Conservation (phyloP, 139 green algal genomes). For the Pleodorina starrii region DNA sequence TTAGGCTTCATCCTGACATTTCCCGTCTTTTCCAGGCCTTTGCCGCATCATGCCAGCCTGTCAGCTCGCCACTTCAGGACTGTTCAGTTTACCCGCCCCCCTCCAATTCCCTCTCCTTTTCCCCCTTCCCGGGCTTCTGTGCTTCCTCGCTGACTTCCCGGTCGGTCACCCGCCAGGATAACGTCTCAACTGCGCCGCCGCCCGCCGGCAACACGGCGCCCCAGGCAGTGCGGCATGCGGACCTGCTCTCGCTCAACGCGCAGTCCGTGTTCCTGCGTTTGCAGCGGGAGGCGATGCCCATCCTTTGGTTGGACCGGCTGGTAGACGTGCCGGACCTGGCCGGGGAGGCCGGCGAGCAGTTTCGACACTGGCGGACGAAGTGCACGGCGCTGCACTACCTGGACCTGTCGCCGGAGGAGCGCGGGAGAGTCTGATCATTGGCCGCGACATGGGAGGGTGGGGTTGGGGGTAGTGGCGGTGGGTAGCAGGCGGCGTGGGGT, state of each 20-base stretch:
- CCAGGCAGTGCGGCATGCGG: neutral
- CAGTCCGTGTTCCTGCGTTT: neutral
- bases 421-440: neutral
- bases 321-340: constrained; percentile 2
- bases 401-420: neutral
- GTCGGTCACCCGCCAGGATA: neutral
- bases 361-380: neutral
- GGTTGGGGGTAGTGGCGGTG: too few relatives aligned
- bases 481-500: too few relatives aligned
- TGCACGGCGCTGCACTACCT: constrained; percentile 12
- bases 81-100: too few relatives aligned
- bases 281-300: constrained; percentile 12
- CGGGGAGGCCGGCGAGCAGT: neutral
- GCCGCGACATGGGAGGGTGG: too few relatives aligned
- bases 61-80: too few relatives aligned
- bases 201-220: neutral
- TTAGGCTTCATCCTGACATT: too few relatives aligned
- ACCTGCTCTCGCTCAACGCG: neutral
- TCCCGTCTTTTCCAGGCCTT: too few relatives aligned
- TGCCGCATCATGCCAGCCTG: too few relatives aligned
- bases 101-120: too few relatives aligned
- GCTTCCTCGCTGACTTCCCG: neutral
- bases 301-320: constrained; percentile 21
- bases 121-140: neutral
- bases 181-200: neutral